Percentiles rank a stretch among this genome's conserved stretches.
Evolutionary conservation across 805 yeast genomes (phyloP).

Genomic region (Lipomyces starkeyi): DNA sequence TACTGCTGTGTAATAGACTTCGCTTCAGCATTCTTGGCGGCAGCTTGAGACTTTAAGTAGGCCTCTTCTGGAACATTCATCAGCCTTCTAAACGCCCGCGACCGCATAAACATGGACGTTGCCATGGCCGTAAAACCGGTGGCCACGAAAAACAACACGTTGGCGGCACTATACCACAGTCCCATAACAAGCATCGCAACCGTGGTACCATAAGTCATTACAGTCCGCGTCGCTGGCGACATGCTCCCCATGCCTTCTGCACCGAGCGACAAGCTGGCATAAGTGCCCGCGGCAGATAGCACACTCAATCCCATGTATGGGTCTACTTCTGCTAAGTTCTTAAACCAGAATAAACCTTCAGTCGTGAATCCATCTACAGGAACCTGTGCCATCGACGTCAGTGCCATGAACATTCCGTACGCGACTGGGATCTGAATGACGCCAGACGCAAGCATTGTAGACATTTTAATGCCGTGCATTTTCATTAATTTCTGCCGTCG

Average conservation of each 20-base stretch:
- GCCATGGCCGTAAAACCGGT: constrained; percentile 27
- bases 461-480: constrained; percentile 72
- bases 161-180: constrained; percentile 30
- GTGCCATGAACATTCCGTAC: constrained; percentile 85
- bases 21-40: constrained; percentile 9
- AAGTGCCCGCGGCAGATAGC: constrained; percentile 78
- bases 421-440: constrained; percentile 78
- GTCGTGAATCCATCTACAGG: constrained; percentile 83
- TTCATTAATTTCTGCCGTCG: constrained; percentile 67
- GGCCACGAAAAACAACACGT: constrained; percentile 31
- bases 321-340: constrained; percentile 79
- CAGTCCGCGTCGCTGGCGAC: constrained; percentile 68
- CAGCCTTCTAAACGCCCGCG: constrained; percentile 16
- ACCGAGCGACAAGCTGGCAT: constrained; percentile 78
- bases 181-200: constrained; percentile 31
- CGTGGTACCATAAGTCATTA: constrained; percentile 49
- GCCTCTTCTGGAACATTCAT: constrained; percentile 25
- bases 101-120: constrained; percentile 23
- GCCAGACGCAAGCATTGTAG: constrained; percentile 76
- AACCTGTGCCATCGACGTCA: constrained; percentile 78
- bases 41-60: constrained; percentile 11
- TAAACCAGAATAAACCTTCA: constrained; percentile 87
- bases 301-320: constrained; percentile 89
- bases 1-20: constrained; percentile 22
- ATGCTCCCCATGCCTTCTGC: constrained; percentile 75